Evolutionary conservation across 2,329 filamentous ascomycete genomes (phyloP), one percentile per base, ranked within the genome.

Genomic region (Fusarium redolens): DNA sequence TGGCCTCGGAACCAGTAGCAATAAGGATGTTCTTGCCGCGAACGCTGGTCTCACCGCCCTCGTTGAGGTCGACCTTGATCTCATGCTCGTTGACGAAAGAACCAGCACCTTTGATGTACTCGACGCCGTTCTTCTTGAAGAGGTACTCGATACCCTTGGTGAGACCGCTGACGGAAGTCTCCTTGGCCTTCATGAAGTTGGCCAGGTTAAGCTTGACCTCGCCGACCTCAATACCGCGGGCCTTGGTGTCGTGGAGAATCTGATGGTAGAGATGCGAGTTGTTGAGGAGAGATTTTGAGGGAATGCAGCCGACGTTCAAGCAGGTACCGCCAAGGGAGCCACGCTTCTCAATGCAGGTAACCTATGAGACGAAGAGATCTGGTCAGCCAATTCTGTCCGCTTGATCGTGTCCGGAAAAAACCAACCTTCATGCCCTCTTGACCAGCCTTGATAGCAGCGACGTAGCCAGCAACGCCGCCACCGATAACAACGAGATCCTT

Each of bases 181-280:
- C 96, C 87, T 99, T 99, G 68, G 96, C 95, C 87, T 98, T 97
- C 95, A 99, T 98, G 91, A 99, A 95, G 83, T 96, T 92, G 79
- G 87, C 85, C 50, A 99, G 89, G 88, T 99, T 98, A 81, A 99
- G 92, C 85, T 97, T 97, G 81, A 99, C 96, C 86, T 97, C 94
- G 81, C 93, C 92, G 78, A 99, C 96, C 81, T 98, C 96, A 83
- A 99, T 99, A 82, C 96, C 96, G 83, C 96, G 94, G 85, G 93
- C 91, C 87, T 98, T 97, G 76, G 95, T 96, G 87, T 99, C 96
- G 87, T 99, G 96, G 70, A 97, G 90, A 81, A 98, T 93, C 86
- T 95, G 93, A 88, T 98, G 96, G 89, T 98, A 98, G 69, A 98
- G 90, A 84, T 98, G 95, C 79, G 96, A 98, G 89, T 98, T 98